phyloP scores from a whole-genome alignment of 2,329 filamentous ascomycete genomes.

The Sphaerostilbella broomeana region DNA sequence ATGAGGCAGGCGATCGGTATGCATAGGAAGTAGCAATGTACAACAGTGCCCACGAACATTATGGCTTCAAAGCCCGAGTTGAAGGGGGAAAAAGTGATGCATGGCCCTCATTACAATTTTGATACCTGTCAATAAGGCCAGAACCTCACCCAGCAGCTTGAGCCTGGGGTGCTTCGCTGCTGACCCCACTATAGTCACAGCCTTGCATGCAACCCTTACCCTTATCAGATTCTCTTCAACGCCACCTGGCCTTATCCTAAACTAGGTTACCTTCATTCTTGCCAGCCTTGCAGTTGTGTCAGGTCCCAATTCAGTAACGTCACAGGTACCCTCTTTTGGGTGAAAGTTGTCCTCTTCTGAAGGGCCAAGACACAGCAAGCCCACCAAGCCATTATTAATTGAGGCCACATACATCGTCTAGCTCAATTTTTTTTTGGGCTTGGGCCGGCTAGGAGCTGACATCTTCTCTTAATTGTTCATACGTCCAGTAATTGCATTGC shows the following conservation, averaged over 20 bases:
- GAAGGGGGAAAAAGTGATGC: no score
- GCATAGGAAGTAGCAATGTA: slow-evolving; percentile 11
- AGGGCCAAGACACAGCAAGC: slow-evolving; percentile 7
- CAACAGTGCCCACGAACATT: slow-evolving; percentile 4
- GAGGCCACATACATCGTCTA: slow-evolving; percentile 32
- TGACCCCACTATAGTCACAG: no score
- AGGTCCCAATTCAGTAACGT: slow-evolving; percentile 4
- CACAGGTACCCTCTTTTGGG: slow-evolving; percentile 11
- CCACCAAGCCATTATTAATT: slow-evolving; percentile 17
- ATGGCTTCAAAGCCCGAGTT: background rate
- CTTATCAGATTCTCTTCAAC: slow-evolving; percentile 8
- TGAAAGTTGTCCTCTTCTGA: slow-evolving; percentile 33
- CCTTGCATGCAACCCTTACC: slow-evolving; percentile 8
- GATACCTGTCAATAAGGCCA: no score
- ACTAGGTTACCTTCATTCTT: no score
- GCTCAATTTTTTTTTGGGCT: slow-evolving; percentile 13
- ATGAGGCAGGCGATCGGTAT: slow-evolving; percentile 13
- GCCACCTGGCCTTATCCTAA: slow-evolving; percentile 12
- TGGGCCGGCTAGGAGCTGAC: no score
- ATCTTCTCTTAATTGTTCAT: no score
- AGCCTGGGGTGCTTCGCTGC: no score
- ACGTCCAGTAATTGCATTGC: no score
- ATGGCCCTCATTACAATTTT: no score
- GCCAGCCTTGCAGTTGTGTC: slow-evolving; percentile 13
- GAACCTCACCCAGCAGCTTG: no score